Percentiles rank a stretch among this genome's conserved stretches.
Evolutionary conservation across 169 alveolate genomes (phyloP).

Genomic region (Theileria sp.): DNA sequence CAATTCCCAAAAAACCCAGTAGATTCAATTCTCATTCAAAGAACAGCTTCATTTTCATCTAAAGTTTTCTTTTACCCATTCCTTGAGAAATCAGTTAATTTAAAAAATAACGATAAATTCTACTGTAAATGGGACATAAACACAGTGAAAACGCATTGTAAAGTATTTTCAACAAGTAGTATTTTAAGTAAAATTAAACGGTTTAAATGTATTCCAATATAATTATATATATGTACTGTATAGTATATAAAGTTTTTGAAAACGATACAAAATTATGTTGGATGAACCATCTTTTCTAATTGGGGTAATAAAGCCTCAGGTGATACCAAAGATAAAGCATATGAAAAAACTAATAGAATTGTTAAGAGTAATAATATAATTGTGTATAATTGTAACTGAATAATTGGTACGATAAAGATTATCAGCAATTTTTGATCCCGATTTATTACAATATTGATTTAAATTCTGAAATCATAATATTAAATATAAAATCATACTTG

Average conservation of each 20-base stretch:
- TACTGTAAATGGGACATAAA: neutral
- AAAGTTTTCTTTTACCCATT: neutral
- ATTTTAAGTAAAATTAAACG: neutral
- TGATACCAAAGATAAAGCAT: conserved; percentile 18
- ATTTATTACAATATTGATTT: neutral
- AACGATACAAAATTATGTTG: neutral
- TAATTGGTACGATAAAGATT: conserved; percentile 11
- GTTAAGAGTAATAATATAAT: conserved; percentile 1
- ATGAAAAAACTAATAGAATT: conserved; percentile 11
- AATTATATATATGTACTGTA: no score
- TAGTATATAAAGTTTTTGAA: neutral
- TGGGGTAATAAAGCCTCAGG: neutral
- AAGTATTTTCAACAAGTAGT: neutral
- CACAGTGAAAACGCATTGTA: neutral
- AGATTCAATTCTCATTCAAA: neutral
- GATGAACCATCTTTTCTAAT: neutral
- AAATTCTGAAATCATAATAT: neutral
- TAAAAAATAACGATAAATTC: neutral
- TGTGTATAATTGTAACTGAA: neutral
- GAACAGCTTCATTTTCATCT: neutral
- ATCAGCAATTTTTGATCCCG: conserved; percentile 17
- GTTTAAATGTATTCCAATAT: neutral
- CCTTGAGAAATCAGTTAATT: neutral
- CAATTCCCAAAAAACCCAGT: neutral
- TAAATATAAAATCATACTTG: neutral